Evolutionary conservation across 2,329 filamentous ascomycete species (phyloP), one percentile per base, ranked within the genome.

Genomic region (Neophaeococcomyces mojaviensis): DNA sequence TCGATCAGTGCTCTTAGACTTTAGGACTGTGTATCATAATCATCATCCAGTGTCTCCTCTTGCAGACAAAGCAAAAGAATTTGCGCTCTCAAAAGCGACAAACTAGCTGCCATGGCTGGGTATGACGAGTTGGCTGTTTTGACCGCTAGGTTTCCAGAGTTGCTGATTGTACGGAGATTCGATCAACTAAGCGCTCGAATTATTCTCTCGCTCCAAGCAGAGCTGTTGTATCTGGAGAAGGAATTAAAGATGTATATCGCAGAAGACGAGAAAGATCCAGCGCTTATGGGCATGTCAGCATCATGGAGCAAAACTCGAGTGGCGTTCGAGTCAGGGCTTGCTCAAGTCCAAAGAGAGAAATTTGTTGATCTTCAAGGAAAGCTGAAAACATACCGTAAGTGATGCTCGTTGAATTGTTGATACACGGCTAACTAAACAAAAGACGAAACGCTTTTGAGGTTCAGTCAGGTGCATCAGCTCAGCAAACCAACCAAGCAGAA

Each of bases 141-240:
- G 28, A 44, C 34, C n/a, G 31, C 40, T 34, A 10, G 19, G 10
- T 15, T 10, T 10, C 40, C 40, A 13, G 40, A 44, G 15, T 15
- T 12, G 12, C 28, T 26, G 9, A 22, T 44, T 4, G 20, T 44
- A n/a, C 26, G 31, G 6, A 15, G 40, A 22, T 44, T 44, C 28
- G 28, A 44, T 20, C 10, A 10, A 5, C 40, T 44, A 15, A 15
- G 15, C 15, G 40, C 40, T 10, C 13, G 40, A 44, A n/a, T 44
- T 5, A 34, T n/a, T 16, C 26, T 44, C 15, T 10, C 34, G 10
- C 15, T 34, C 5, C 40, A 44, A 20, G 40, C 40, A 18, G 40
- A 44, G 15, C 40, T 44, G 7, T 34, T 12, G 16, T 12, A 24
- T 32, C 40, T 44, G 20, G 28, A 44, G 15, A 5, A 44, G 30